phyloP scores from a whole-genome alignment of 371 early-diverging fungal species.

The Entomophthora muscae region DNA sequence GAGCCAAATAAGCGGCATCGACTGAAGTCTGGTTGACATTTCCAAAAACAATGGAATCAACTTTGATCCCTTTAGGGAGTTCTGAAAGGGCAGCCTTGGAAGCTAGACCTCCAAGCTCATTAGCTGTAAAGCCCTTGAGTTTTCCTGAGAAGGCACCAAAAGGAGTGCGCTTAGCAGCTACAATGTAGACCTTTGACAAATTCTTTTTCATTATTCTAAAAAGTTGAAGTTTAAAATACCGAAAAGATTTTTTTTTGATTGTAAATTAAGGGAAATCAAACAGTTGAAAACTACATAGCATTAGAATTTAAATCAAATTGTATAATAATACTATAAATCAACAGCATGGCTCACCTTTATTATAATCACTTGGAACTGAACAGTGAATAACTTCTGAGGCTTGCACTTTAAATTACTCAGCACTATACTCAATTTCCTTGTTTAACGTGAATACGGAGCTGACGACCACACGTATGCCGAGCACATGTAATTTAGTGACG shows the following conservation, averaged over 20 bases:
- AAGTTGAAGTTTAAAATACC: background rate
- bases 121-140: slow-evolving; percentile 44
- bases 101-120: slow-evolving; percentile 82
- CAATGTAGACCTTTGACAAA: slow-evolving; percentile 26
- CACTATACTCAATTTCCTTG: no score
- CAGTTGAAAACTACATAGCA: no score
- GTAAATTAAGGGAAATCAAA: no score
- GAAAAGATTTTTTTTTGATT: background rate
- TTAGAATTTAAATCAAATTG: no score
- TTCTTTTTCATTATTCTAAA: background rate
- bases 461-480: no score
- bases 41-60: slow-evolving; percentile 87
- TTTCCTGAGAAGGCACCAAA: slow-evolving; percentile 54
- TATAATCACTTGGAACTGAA: no score
- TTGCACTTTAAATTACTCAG: no score
- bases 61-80: slow-evolving; percentile 44
- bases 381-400: no score
- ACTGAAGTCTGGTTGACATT: slow-evolving; percentile 80
- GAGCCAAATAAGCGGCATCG: slow-evolving; percentile 73
- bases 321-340: no score
- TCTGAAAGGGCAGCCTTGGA: slow-evolving; percentile 69
- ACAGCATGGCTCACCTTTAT: no score
- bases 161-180: slow-evolving; percentile 41
- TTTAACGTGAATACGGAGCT: no score
- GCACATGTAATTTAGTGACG: no score